phyloP scores from a whole-genome alignment of 108 stramenopile genomes.

The Skeletonema grethae region DNA sequence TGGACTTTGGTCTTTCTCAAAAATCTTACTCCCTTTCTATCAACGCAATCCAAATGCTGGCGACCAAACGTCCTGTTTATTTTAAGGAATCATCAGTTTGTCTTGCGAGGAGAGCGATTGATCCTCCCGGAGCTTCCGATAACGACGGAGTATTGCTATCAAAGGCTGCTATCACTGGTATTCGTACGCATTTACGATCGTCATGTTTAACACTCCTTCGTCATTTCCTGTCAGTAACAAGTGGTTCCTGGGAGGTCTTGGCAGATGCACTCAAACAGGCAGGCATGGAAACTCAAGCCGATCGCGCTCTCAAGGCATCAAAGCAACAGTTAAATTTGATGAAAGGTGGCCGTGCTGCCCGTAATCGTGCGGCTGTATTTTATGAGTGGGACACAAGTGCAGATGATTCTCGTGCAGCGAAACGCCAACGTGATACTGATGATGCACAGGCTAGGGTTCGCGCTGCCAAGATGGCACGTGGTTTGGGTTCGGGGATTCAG shows the following conservation, averaged over 20 bases:
- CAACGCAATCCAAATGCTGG: slow-evolving; percentile 81
- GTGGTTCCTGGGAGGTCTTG: slow-evolving; percentile 62
- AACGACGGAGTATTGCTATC: slow-evolving; percentile 34
- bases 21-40: slow-evolving; percentile 84
- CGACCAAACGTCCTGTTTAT: slow-evolving; percentile 76
- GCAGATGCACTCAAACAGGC: slow-evolving; percentile 57
- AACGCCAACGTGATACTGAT: slow-evolving; percentile 82
- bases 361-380: slow-evolving; percentile 81
- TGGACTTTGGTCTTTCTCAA: slow-evolving; percentile 79
- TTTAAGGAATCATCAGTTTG: slow-evolving; percentile 80
- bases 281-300: slow-evolving; percentile 84
- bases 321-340: slow-evolving; percentile 72
- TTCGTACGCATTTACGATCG: slow-evolving; percentile 69
- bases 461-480: slow-evolving; percentile 80
- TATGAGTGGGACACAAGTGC: slow-evolving; percentile 86
- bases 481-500: slow-evolving; percentile 88
- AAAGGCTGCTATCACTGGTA: slow-evolving; percentile 54
- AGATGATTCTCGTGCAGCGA: slow-evolving; percentile 57
- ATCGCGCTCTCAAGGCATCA: slow-evolving; percentile 82
- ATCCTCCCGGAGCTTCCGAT: slow-evolving; percentile 61
- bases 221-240: slow-evolving; percentile 79
- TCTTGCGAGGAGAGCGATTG: slow-evolving; percentile 69
- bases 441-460: slow-evolving; percentile 82
- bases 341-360: slow-evolving; percentile 87
- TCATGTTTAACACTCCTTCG: slow-evolving; percentile 83